Evolutionary conservation across 1,284 basidiomycete species (phyloP).

Genomic region (Athelia sp.): DNA sequence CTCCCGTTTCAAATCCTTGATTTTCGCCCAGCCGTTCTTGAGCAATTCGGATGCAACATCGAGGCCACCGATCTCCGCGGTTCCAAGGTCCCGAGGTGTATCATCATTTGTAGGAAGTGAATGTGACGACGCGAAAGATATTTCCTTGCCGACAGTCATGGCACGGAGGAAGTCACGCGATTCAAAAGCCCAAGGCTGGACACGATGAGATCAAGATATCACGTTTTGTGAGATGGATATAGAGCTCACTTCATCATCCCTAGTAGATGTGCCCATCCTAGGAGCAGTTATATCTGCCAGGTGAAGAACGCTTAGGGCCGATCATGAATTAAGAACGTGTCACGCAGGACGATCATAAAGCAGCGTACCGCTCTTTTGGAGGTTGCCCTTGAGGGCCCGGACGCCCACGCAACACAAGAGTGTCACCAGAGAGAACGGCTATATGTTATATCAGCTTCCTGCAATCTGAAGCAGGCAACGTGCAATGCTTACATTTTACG

Average conservation of each 20-base stretch:
- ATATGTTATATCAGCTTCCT: constrained; percentile 16
- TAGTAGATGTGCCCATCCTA: constrained; percentile 69
- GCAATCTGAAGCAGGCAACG: constrained; percentile 5
- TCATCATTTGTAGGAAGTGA: constrained; percentile 68
- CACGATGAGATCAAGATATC: constrained; percentile 4
- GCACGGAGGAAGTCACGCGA: constrained; percentile 89
- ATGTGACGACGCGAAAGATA: constrained; percentile 75
- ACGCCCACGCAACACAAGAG: constrained; percentile 75
- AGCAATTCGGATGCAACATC: constrained; percentile 82
- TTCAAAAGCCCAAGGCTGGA: constrained; percentile 85
- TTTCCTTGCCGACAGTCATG: constrained; percentile 84
- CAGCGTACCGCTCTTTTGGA: constrained; percentile 77
- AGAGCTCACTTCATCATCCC: constrained; percentile 78
- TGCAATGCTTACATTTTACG: constrained; percentile 57
- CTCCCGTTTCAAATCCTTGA: constrained; percentile 82
- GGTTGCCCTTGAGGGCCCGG: constrained; percentile 77
- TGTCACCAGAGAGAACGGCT: constrained; percentile 89
- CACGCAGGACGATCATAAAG: constrained; percentile 13
- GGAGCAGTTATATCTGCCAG: constrained; percentile 82
- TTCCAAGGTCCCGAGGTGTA: constrained; percentile 70
- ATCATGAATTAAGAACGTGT: constrained; percentile 10
- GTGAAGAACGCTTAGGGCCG: constrained; percentile 69
- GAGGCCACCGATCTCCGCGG: constrained; percentile 60
- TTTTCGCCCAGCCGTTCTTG: constrained; percentile 85
- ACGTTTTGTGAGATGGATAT: constrained; percentile 1